phyloP scores from a whole-genome alignment of 2,329 filamentous ascomycete species.

The Zasmidium citrigriseum region DNA sequence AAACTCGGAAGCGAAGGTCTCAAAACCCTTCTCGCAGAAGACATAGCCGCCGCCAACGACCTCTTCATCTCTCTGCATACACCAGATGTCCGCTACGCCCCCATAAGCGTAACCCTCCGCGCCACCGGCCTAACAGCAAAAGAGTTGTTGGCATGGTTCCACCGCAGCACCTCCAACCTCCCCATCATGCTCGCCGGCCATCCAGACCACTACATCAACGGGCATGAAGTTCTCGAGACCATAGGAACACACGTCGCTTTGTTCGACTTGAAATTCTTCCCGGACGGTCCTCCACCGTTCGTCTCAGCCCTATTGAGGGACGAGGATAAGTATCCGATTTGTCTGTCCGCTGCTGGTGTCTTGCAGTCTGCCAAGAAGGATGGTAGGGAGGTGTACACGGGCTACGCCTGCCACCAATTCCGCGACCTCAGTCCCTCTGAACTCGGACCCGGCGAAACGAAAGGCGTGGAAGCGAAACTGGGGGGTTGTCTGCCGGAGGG shows the following conservation, averaged over 20 bases:
- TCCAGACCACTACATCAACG: conserved; percentile 14
- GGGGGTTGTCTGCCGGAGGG: conserved; percentile 10
- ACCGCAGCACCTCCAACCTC: neutral
- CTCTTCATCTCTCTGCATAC: neutral
- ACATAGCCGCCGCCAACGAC: conserved; percentile 5
- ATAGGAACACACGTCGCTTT: conserved; percentile 6
- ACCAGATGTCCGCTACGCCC: neutral
- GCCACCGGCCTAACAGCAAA: neutral
- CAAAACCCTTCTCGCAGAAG: conserved; percentile 7
- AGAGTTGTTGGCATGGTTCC: conserved; percentile 12
- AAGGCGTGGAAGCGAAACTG: conserved; percentile 10
- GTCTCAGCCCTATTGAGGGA: neutral
- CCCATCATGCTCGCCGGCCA: conserved; percentile 8
- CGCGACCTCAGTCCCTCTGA: conserved; percentile 1
- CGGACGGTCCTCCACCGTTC: neutral
- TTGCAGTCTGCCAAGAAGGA: conserved; percentile 10
- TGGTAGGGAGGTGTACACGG: no score
- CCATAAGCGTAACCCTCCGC: conserved; percentile 1
- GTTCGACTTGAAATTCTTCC: conserved; percentile 6
- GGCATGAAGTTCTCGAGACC: conserved; percentile 8
- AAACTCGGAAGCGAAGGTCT: conserved; percentile 8
- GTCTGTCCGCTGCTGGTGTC: neutral
- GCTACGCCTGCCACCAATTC: conserved; percentile 14
- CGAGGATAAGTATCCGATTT: conserved; percentile 8
- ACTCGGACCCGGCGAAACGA: neutral